A percentile compares a stretch with the other conserved stretches of the same genome.
Evolutionary conservation across 768 basidiomycete genomes (phyloP).

Genomic region (Phylloporus rhodoxanthus): DNA sequence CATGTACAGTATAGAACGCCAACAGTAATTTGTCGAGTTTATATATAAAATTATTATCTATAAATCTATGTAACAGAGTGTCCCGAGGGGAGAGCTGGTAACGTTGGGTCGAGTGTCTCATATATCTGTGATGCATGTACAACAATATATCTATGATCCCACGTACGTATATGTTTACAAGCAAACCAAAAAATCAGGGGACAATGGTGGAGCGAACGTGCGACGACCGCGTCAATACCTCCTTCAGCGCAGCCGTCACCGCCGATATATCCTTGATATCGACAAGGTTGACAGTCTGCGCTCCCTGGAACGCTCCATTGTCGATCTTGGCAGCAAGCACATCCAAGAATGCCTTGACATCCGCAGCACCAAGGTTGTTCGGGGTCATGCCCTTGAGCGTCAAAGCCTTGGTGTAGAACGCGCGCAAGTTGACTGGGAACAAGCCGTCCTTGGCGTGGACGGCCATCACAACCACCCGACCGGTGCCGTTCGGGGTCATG

Average conservation of each 20-base stretch:
- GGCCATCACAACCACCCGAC: slow-evolving; percentile 33
- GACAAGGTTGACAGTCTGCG: slow-evolving; percentile 21
- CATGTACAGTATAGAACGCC: slow-evolving; percentile 2
- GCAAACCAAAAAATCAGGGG: slow-evolving; percentile 6
- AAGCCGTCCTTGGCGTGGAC: slow-evolving; percentile 29
- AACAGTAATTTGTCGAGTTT: neutral
- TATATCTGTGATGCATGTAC: neutral
- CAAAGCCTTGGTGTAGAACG: slow-evolving; percentile 27
- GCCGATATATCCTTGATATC: slow-evolving; percentile 15
- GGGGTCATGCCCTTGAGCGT: slow-evolving; percentile 31
- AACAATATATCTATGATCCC: neutral
- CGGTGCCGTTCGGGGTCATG: slow-evolving; percentile 30
- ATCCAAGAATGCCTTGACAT: slow-evolving; percentile 28
- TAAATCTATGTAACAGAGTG: too few species aligned
- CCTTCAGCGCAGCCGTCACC: slow-evolving; percentile 20
- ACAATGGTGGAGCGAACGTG: slow-evolving; percentile 27
- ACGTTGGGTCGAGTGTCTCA: too few species aligned
- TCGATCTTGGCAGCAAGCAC: slow-evolving; percentile 29
- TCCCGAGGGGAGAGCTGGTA: too few species aligned
- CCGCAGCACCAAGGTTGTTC: slow-evolving; percentile 15
- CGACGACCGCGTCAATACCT: slow-evolving; percentile 24
- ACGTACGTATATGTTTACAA: neutral
- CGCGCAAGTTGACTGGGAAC: slow-evolving; percentile 28
- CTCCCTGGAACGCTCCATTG: slow-evolving; percentile 22
- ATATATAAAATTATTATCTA: too few species aligned